A percentile compares a stretch with the other conserved stretches of the same genome.
Evolutionary conservation across 1,284 basidiomycete genomes (phyloP).

Genomic region (Pascua guehoae): DNA sequence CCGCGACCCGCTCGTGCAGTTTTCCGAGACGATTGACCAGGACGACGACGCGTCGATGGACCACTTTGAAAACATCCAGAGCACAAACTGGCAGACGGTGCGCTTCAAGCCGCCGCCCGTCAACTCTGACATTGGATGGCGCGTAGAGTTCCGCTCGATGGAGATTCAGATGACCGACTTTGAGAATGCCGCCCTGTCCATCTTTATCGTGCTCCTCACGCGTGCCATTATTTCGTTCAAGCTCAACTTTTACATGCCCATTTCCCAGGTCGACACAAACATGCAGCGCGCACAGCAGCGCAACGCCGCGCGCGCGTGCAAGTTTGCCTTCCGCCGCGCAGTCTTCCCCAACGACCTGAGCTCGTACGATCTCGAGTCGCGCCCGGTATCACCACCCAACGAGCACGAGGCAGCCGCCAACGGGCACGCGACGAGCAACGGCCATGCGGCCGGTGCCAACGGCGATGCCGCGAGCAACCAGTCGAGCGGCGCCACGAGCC

Average conservation of each 20-base stretch:
- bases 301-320: slow-evolving; percentile 67
- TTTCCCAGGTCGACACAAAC: slow-evolving; percentile 98
- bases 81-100: slow-evolving; percentile 99
- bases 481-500: background rate
- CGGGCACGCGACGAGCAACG: slow-evolving; percentile 2
- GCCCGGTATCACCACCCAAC: slow-evolving; percentile 36
- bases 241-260: slow-evolving; percentile 93
- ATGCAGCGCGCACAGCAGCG: slow-evolving; percentile 86
- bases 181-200: slow-evolving; percentile 94
- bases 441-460: background rate
- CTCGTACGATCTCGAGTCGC: slow-evolving; percentile 37
- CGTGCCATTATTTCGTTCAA: slow-evolving; percentile 87
- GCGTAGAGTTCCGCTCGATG: slow-evolving; percentile 98
- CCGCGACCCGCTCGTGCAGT: slow-evolving; percentile 93
- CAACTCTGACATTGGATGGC: slow-evolving; percentile 89
- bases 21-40: slow-evolving; percentile 89
- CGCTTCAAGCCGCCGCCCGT: slow-evolving; percentile 97
- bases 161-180: slow-evolving; percentile 99
- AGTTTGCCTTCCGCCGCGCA: slow-evolving; percentile 87
- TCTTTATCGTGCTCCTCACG: slow-evolving; percentile 91
- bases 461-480: background rate
- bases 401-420: background rate
- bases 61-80: slow-evolving; percentile 99
- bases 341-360: slow-evolving; percentile 61
- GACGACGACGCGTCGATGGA: slow-evolving; percentile 84